phyloP scores from a whole-genome alignment of 129 eudicot species.

The Ambrosia artemisiifolia region DNA sequence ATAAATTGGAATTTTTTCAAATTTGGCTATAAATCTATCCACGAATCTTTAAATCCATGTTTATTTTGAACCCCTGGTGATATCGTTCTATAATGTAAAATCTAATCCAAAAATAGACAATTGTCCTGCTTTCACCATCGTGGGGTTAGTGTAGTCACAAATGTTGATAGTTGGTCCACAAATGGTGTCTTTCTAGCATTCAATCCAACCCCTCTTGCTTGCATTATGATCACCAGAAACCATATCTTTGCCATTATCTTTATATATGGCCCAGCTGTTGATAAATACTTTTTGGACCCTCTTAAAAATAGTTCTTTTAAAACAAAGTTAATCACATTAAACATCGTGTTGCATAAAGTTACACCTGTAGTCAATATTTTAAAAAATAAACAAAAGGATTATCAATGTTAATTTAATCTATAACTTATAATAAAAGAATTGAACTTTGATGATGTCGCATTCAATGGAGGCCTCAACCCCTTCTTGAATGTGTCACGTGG shows the following conservation, averaged over 20 bases:
- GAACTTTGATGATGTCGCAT: too few species aligned
- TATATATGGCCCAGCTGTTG: neutral
- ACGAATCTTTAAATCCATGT: too few species aligned
- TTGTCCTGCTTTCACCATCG: slow-evolving; percentile 9
- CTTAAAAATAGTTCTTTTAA: neutral
- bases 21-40: too few species aligned
- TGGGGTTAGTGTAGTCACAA: slow-evolving; percentile 13
- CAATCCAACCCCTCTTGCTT: slow-evolving; percentile 1
- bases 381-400: too few species aligned
- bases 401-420: too few species aligned
- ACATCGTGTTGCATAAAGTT: neutral
- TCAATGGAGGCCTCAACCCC: too few species aligned
- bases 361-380: too few species aligned
- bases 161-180: slow-evolving; percentile 34
- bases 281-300: neutral
- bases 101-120: neutral
- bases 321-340: neutral
- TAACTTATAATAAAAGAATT: too few species aligned
- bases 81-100: too few species aligned
- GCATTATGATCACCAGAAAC: neutral
- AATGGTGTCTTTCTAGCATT: slow-evolving; percentile 25
- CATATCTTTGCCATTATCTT: slow-evolving; percentile 9
- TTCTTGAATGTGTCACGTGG: too few species aligned
- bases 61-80: too few species aligned
- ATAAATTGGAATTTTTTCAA: too few species aligned